Evolutionary conservation across 2,329 filamentous ascomycete genomes (phyloP).

Genomic region (Monilinia vaccinii-corymbosi): DNA sequence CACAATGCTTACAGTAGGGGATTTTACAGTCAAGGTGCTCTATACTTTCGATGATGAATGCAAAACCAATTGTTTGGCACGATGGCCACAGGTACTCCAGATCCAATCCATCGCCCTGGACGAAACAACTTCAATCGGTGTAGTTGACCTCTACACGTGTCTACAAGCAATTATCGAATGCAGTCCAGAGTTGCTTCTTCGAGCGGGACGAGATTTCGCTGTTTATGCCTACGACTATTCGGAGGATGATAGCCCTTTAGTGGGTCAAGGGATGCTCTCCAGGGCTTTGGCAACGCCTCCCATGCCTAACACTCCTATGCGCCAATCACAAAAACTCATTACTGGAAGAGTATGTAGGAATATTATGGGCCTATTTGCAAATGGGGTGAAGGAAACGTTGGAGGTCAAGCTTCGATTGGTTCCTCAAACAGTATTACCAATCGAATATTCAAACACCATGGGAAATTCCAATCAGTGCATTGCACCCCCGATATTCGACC

Average conservation of each 20-base stretch:
- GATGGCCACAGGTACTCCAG: constrained; percentile 69
- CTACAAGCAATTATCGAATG: constrained; percentile 67
- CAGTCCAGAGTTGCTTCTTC: constrained; percentile 78
- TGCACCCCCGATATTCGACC: constrained; percentile 54
- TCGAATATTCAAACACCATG: constrained; percentile 51
- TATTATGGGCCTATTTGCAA: constrained; percentile 71
- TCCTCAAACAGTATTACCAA: constrained; percentile 48
- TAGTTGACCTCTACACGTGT: constrained; percentile 80
- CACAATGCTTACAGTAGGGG: constrained; percentile 16
- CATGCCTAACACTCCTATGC: constrained; percentile 43
- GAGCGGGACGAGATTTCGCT: constrained; percentile 73
- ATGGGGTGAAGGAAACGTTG: constrained; percentile 75
- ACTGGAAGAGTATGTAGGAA: constrained; percentile 89
- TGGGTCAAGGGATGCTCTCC: constrained; percentile 92
- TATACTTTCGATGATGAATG: constrained; percentile 91
- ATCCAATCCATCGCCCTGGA: constrained; percentile 77
- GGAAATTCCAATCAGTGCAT: constrained; percentile 49
- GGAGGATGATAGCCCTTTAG: constrained; percentile 83
- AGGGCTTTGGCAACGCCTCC: constrained; percentile 58
- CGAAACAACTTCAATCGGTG: constrained; percentile 70
- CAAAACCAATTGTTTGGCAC: constrained; percentile 81
- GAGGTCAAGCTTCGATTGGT: constrained; percentile 88
- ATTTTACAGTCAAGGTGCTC: constrained; percentile 73
- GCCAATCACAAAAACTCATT: constrained; percentile 60
- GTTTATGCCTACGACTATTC: constrained; percentile 96